Conservation (phyloP, 495 filamentous ascomycete species). For the Beverwykella pulmonaria region DNA sequence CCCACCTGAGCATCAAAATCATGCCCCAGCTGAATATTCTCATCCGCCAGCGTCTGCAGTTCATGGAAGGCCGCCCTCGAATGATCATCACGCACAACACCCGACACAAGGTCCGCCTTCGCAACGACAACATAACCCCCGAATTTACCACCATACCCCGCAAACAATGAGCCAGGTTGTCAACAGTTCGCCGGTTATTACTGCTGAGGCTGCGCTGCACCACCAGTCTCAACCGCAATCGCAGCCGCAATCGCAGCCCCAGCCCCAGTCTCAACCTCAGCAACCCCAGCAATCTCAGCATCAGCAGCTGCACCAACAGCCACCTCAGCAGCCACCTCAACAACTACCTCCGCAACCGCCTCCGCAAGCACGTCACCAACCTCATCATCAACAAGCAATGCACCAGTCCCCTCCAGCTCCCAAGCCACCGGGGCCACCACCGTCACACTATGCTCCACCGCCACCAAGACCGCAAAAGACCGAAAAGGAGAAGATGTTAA, state of each 20-base stretch:
- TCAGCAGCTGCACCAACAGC: neutral
- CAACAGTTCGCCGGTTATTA: conserved; percentile 21
- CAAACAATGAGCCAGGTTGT: conserved; percentile 32
- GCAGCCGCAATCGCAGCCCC: neutral
- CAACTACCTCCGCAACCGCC: neutral
- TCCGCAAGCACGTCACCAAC: conserved; percentile 8
- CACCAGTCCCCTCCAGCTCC: conserved; percentile 3
- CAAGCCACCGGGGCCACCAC: conserved; percentile 20
- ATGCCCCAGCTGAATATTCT: conserved; percentile 7
- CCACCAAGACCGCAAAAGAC: conserved; percentile 52
- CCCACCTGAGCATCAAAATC: conserved; percentile 35
- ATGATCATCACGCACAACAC: conserved; percentile 22
- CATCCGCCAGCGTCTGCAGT: conserved; percentile 11
- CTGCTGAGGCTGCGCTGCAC: conserved; percentile 38
- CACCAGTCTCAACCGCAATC: conserved; percentile 23
- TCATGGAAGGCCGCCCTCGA: conserved; percentile 20
- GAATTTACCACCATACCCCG: conserved; percentile 31
- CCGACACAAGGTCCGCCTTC: conserved; percentile 5
- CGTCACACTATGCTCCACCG: conserved; percentile 35
- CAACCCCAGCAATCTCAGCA: neutral
- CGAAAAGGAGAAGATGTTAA: conserved; percentile 94
- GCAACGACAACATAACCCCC: conserved; percentile 13
- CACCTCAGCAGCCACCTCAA: neutral
- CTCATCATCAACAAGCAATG: conserved; percentile 7
- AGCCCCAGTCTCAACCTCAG: neutral